Conservation (phyloP, 768 basidiomycete genomes). For the Lactifluus pinguis region DNA sequence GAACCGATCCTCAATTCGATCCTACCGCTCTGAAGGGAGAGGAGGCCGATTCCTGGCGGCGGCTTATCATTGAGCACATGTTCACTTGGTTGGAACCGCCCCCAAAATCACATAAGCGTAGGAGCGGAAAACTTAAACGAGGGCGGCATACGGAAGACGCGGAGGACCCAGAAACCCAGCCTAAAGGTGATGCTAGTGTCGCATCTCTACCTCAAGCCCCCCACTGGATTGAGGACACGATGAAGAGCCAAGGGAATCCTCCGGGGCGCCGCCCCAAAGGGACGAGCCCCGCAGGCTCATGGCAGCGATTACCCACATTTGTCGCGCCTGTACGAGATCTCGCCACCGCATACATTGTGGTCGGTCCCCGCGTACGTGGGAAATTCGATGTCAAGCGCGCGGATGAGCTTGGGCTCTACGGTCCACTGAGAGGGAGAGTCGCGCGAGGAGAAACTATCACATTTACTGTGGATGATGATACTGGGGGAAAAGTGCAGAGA, state of each 20-base stretch:
- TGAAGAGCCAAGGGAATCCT: not conserved
- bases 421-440: slow-evolving; percentile 50
- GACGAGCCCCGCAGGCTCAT: slow-evolving; percentile 5
- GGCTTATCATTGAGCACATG: slow-evolving; percentile 46
- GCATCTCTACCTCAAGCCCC: slow-evolving; percentile 7
- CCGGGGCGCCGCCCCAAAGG: not conserved
- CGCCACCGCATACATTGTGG: slow-evolving; percentile 30
- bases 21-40: slow-evolving; percentile 31
- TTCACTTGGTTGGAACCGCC: slow-evolving; percentile 31
- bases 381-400: slow-evolving; percentile 72
- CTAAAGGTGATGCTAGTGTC: not conserved
- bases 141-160: not conserved
- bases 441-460: slow-evolving; percentile 56
- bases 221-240: slow-evolving; percentile 9
- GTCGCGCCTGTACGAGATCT: slow-evolving; percentile 6
- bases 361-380: slow-evolving; percentile 39
- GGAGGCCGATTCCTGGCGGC: slow-evolving; percentile 48
- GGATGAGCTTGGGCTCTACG: slow-evolving; percentile 52
- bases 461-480: slow-evolving; percentile 39
- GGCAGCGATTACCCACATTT: slow-evolving; percentile 6
- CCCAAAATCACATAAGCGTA: not conserved
- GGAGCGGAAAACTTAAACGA: slow-evolving; percentile 3
- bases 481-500: slow-evolving; percentile 35
- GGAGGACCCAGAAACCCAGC: not conserved
- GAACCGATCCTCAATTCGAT: slow-evolving; percentile 22